Conservation (phyloP, 345 rosid genomes). For the Melaleuca quinquenervia region DNA sequence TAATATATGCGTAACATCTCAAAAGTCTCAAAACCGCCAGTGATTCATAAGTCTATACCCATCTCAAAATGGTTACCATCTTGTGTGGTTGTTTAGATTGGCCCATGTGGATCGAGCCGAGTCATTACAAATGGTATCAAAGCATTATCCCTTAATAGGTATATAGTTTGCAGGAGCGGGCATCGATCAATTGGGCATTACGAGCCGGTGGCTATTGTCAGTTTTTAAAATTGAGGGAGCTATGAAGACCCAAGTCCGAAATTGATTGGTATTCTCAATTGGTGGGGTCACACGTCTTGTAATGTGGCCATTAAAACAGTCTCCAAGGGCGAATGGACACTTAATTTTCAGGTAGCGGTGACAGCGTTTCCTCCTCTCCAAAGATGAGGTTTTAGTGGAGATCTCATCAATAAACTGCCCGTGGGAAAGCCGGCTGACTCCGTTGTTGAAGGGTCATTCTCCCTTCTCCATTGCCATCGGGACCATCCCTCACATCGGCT, state of each 20-base stretch:
- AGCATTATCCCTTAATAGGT: not conserved
- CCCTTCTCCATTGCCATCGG: not conserved
- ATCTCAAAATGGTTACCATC: not conserved
- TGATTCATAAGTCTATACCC: not conserved
- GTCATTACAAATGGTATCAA: not conserved
- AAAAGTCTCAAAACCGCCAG: not conserved
- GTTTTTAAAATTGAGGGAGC: too few species aligned
- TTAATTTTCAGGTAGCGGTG: too few species aligned
- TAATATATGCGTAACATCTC: not conserved
- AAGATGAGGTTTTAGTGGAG: not conserved
- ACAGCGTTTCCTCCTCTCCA: too few species aligned
- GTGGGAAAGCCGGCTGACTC: not conserved
- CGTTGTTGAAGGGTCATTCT: not conserved
- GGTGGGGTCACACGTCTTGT: too few species aligned
- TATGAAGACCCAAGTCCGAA: too few species aligned
- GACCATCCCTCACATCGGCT: not conserved
- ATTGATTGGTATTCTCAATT: too few species aligned
- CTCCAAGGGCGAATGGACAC: too few species aligned
- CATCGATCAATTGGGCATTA: not conserved
- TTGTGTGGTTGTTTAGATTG: not conserved
- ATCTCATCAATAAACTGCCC: not conserved
- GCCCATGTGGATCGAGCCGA: fast-evolving
- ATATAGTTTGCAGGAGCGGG: fast-evolving
- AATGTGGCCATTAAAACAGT: too few species aligned
- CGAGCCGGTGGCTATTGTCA: not conserved